Evolutionary conservation across 148 eudicot species (phyloP).

Genomic region (Limonium bicolor): DNA sequence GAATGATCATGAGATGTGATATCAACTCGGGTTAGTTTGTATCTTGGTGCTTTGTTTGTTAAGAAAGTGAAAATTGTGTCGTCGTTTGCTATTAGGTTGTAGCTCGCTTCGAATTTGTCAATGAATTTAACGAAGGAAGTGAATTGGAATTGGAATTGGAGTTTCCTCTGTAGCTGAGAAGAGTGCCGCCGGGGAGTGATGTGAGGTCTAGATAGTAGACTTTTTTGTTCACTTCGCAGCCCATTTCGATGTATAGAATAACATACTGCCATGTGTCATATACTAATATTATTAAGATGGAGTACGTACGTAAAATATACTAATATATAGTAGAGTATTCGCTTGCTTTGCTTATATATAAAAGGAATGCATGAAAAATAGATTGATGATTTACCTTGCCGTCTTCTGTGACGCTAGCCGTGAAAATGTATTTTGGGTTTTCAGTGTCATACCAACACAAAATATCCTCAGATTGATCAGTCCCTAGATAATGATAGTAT

Average conservation of each 20-base stretch:
- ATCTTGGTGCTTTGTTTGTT: conserved; percentile 81
- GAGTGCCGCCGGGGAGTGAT: conserved; percentile 27
- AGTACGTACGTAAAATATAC: too few species aligned
- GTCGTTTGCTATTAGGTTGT: conserved; percentile 53
- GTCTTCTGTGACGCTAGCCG: conserved; percentile 58
- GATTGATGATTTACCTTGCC: conserved; percentile 46
- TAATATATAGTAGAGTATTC: too few species aligned
- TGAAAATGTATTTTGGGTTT: conserved; percentile 41
- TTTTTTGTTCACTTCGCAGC: conserved; percentile 69
- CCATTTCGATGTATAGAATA: conserved; percentile 32
- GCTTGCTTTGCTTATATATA: too few species aligned
- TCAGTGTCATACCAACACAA: conserved; percentile 72
- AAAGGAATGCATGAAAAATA: too few species aligned
- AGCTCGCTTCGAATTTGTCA: conserved; percentile 59
- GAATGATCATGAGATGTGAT: conserved; percentile 32
- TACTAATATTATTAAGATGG: background rate
- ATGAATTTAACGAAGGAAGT: conserved; percentile 65
- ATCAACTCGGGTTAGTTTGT: conserved; percentile 64
- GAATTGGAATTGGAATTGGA: too few species aligned
- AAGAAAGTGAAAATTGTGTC: conserved; percentile 54
- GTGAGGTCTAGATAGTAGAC: conserved; percentile 59
- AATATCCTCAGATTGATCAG: conserved; percentile 76
- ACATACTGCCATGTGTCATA: conserved; percentile 46
- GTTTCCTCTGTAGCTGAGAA: conserved; percentile 16
- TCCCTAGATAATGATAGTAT: conserved; percentile 76